Base-by-base conservation (phyloP, 1,284 basidiomycete genomes). In the Tranzscheliella williamsii region DNA sequence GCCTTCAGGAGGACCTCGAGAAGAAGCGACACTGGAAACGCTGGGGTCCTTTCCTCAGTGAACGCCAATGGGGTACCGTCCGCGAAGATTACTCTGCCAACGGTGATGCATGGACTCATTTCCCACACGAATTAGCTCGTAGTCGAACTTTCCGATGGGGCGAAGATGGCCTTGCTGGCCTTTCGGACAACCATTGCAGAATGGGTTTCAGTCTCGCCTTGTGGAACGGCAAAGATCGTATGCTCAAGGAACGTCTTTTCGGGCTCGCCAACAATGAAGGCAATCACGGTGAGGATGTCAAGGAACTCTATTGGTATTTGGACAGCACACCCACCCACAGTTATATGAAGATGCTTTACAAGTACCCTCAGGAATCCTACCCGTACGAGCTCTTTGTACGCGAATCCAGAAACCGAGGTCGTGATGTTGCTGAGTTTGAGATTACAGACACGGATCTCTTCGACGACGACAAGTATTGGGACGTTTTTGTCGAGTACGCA, bases 291-390 rank as follows among this genome's bases (percentile, higher is more conserved):
- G 94, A 98, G 80, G 94, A 98, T 78, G 91, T 93, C 81, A 97
- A 97, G 81, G 94, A 98, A 77, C 82, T 97, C 23, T 97, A 97
- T 80, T 98, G 93, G 78, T 97, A 98, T 79, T 85, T 98, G 65
- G 94, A 97, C 80, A 95, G 90, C 42, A 95, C 94, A 0, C 94
- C 94, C 17, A 96, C 93, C 1, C 94, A 98, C 78, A 94, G 91
- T 24, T 98, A 97, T 84, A 97, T 97, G 94, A 98, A 97, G 80
- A 94, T 89, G 80, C 81, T 96, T 52, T 96, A 96, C 86, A 97
- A 97, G 79, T 97, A 97, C 73, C 93, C 94, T 13, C 94, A 98
- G 79, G 82, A 85, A 63, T 82, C 84, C 35, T 98, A 85, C 80
- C 94, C 94, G 1, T 98, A 98, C 80, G 91, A 96, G 76, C 84